A percentile compares a stretch with the other conserved stretches of the same genome.
Conservation (phyloP, 1,284 basidiomycete genomes). For the Wolfiporia cocos region DNA sequence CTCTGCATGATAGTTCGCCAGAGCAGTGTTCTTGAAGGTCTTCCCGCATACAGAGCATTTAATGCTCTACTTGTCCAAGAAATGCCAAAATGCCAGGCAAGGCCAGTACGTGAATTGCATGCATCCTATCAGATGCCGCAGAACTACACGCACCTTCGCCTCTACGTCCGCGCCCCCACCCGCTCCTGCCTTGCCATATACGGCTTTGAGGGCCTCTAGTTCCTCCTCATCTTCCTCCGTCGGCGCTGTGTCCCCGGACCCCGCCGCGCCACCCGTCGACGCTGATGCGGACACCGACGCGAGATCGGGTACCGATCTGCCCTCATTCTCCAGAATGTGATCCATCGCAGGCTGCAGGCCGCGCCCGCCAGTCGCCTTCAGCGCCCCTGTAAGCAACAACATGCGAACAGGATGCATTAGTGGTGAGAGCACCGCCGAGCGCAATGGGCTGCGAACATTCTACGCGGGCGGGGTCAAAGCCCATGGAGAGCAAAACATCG, state of each 20-base stretch:
- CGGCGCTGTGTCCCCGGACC: slow-evolving; percentile 26
- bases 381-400: slow-evolving; percentile 56
- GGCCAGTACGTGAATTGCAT: no score
- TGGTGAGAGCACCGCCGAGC: not conserved
- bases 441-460: slow-evolving; percentile 61
- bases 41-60: slow-evolving; percentile 82
- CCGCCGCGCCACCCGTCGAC: slow-evolving; percentile 11
- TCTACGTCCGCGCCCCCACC: slow-evolving; percentile 40
- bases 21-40: slow-evolving; percentile 80
- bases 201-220: slow-evolving; percentile 50
- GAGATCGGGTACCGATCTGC: slow-evolving; percentile 65
- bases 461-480: slow-evolving; percentile 77
- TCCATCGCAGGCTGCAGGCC: slow-evolving; percentile 90
- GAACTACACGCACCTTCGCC: slow-evolving; percentile 44
- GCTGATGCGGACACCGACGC: slow-evolving; percentile 25
- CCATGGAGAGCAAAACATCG: slow-evolving; percentile 81
- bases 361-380: slow-evolving; percentile 72
- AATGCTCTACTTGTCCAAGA: slow-evolving; percentile 77
- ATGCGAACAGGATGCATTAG: not conserved
- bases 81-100: no score
- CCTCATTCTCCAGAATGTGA: slow-evolving; percentile 74
- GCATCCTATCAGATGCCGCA: no score
- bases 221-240: slow-evolving; percentile 76
- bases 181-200: slow-evolving; percentile 35
- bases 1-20: slow-evolving; percentile 93